Evolutionary conservation across 345 rosid genomes (phyloP), one percentile per base, ranked within the genome.

Genomic region (Isatis tinctoria): DNA sequence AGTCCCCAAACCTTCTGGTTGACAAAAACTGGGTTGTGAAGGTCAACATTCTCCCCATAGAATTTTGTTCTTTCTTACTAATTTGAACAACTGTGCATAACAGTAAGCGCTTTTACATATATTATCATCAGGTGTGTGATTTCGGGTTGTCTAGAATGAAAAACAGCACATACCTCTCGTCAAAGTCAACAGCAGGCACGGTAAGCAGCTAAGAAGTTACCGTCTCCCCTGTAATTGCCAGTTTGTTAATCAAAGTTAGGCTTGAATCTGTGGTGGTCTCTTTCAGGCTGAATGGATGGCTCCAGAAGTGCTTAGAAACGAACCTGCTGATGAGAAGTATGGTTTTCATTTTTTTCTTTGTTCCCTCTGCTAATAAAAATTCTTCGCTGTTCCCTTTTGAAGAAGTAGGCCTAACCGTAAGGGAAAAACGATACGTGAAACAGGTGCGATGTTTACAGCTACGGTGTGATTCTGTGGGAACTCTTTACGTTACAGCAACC

Each of bases 261-360:
- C 10, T 41, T 40, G 14, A 41, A 27, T 62, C 22, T 63, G 18
- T 54, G 74, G 45, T 65, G 39, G 57, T 59, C 20, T 64, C 12
- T n/a, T 82, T 72, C 81, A 94, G 98, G 98, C 97, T 45, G 98
- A 94, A 81, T 94, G 98, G 98, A 94, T 94, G 97, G 97, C 98
- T 70, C 98, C 98, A 43, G 98, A 93, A 83, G 96, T 93, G 77
- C 91, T 93, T 37, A 83, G 93, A 86, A 94, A 94, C 57, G 98
- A 94, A 81, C 98, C 95, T 78, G 88, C 97, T 62, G 78, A 91
- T 65, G 98, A 94, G 79, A 94, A 94, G 98, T 94, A 94, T 27
- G 82, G 5, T 59, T 78, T 74, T 32, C 30, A 18, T 5, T 37
- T 37, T 59, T 3, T 75, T 26, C 18, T 26, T 6, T 61, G 37